phyloP scores from a whole-genome alignment of 306 rosid species.

The Citrullus amarus region DNA sequence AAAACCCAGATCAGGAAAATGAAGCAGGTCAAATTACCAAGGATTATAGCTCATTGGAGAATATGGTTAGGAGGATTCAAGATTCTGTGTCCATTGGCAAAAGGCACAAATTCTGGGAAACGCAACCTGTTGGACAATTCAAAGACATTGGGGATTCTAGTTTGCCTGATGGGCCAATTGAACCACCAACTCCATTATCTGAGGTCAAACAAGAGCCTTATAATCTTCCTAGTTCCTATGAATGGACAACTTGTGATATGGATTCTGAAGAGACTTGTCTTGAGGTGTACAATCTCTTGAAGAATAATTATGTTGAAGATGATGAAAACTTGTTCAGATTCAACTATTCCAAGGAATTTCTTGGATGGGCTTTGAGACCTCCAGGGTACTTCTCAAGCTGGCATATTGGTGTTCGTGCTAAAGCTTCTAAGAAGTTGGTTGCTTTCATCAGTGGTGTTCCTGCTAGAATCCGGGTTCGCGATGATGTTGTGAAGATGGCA shows the following conservation, averaged over 20 bases:
- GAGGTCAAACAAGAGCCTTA: constrained; percentile 88
- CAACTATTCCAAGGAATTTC: constrained; percentile 82
- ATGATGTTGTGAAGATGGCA: constrained; percentile 67
- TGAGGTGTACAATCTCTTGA: constrained; percentile 70
- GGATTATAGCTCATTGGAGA: constrained; percentile 40
- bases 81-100: constrained; percentile 61
- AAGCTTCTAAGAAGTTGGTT: constrained; percentile 75
- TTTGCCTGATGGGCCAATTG: constrained; percentile 76
- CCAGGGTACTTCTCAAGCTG: constrained; percentile 76
- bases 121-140: constrained; percentile 94
- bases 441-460: constrained; percentile 87
- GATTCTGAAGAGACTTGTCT: constrained; percentile 46
- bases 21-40: constrained; percentile 17
- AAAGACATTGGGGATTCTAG: constrained; percentile 59
- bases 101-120: constrained; percentile 84
- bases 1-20: constrained; percentile 24
- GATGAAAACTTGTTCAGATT: constrained; percentile 92
- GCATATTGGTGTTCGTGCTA: constrained; percentile 94
- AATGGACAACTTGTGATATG: constrained; percentile 87
- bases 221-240: constrained; percentile 76
- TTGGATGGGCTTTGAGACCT: constrained; percentile 88
- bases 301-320: constrained; percentile 85
- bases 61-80: constrained; percentile 43
- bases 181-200: constrained; percentile 55
- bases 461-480: constrained; percentile 71